Base-by-base conservation (phyloP, 176 grass and related monocot species). In the sorghum (Sorghum bicolor) region DNA sequence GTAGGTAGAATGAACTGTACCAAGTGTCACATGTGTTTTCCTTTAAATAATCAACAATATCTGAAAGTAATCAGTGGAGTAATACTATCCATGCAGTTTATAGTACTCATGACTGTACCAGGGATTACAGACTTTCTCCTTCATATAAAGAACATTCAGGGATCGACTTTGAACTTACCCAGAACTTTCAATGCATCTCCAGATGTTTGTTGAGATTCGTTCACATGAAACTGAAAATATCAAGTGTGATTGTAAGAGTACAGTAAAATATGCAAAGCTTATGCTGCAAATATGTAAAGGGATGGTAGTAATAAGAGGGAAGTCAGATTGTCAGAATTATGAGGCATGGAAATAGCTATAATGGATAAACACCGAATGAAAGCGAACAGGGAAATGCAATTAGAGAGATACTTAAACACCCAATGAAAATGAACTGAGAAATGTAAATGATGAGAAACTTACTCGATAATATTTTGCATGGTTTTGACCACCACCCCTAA, bases 391-490 rank as follows among this genome's bases (percentile, higher is more conserved):
- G 25, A 62, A 87, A 47, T 14, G 53, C 19, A 61, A 64, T 24
- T 32, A 55, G 5, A 72, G 5, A 72, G n/a, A 28, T 15, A 44
- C 69, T 24, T 57, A 41, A 67, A 68, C 37, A 34, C 33, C 12
- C n/a, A 75, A 83, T 82, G 37, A 39, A 40, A 79, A 36, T 58
- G 57, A 87, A 58, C 16, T 64, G 57, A 34, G 20, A 63, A 84
- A 67, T 14, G 28, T 10, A 67, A 65, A 3, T 41, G 69, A 79
- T 67, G 61, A 86, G 22, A 82, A 73, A 93, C 91, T 93, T 93
- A 95, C 96, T 72, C 91, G 83, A 86, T 95, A 98, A 85, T 92
- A 95, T 78, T 88, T 95, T 20, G 96, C 87, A 90, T 98, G 96
- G 78, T 74, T 81, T 90, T 93, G 94, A 76, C 93, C 79, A 83